phyloP scores from a whole-genome alignment of 2,329 filamentous ascomycete genomes.

The Diaporthe ilicicola region DNA sequence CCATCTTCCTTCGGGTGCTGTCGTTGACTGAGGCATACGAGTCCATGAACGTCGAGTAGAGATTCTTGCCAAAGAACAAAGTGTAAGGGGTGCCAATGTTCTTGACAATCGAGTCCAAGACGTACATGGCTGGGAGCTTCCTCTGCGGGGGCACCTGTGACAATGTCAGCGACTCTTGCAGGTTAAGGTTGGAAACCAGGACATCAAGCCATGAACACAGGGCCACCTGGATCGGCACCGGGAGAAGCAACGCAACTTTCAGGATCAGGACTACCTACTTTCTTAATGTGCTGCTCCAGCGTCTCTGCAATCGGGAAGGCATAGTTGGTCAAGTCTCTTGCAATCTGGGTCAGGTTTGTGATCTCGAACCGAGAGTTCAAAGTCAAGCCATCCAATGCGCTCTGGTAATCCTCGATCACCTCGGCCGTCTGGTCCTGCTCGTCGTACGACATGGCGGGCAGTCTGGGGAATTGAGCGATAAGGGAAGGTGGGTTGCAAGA shows the following conservation, averaged over 20 bases:
- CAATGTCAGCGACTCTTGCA: conserved; percentile 36
- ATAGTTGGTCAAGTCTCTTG: conserved; percentile 96
- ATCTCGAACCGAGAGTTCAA: conserved; percentile 95
- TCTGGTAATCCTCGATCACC: conserved; percentile 93
- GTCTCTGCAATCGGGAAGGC: conserved; percentile 91
- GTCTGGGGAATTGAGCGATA: not conserved
- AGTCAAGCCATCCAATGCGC: conserved; percentile 89
- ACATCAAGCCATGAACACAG: not conserved
- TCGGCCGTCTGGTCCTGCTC: conserved; percentile 71
- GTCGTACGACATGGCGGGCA: conserved; percentile 56
- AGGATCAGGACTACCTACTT: conserved; percentile 69
- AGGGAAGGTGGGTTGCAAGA: not conserved
- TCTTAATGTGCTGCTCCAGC: conserved; percentile 91
- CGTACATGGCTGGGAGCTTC: conserved; percentile 95
- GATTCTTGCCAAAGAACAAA: conserved; percentile 88
- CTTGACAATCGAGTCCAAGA: conserved; percentile 97
- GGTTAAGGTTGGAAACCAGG: not conserved
- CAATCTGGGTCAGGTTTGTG: conserved; percentile 95
- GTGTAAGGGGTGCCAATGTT: conserved; percentile 99
- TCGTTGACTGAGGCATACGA: conserved; percentile 90
- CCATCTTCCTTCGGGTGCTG: conserved; percentile 86
- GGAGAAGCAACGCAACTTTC: conserved; percentile 23
- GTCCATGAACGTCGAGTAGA: conserved; percentile 96
- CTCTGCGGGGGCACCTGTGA: conserved; percentile 82
- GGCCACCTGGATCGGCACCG: not conserved